Evolutionary conservation across 805 yeast species (phyloP).

Genomic region (Myxozyma nipponensis): DNA sequence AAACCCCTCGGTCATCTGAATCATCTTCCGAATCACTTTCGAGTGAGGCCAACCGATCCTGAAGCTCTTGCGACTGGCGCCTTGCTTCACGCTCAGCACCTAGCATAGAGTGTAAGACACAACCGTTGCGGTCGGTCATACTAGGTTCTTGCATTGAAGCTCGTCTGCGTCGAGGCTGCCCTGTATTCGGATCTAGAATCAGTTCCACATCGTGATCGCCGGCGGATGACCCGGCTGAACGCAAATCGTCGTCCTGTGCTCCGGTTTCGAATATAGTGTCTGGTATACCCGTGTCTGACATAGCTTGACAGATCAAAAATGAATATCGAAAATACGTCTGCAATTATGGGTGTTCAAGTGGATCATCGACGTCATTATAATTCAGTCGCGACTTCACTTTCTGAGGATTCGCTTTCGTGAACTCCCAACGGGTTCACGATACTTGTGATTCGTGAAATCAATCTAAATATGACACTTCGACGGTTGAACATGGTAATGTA

Average conservation of each 20-base stretch:
- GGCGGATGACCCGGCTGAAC: not conserved
- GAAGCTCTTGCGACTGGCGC: slow-evolving; percentile 9
- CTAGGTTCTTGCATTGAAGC: slow-evolving; percentile 11
- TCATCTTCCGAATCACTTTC: not conserved
- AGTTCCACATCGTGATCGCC: slow-evolving; percentile 10
- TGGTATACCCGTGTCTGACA: too few relatives aligned
- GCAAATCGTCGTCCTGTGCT: not conserved
- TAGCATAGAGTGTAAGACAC: slow-evolving; percentile 21
- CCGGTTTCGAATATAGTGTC: too few relatives aligned
- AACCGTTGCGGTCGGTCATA: slow-evolving; percentile 11
- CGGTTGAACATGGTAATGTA: too few relatives aligned
- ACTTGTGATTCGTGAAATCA: too few relatives aligned
- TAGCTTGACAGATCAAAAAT: too few relatives aligned
- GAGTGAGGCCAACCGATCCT: not conserved
- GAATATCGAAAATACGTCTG: too few relatives aligned
- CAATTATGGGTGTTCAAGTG: too few relatives aligned
- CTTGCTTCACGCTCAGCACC: slow-evolving; percentile 23
- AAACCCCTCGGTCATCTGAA: not conserved
- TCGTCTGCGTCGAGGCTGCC: slow-evolving; percentile 15
- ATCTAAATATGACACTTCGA: too few relatives aligned
- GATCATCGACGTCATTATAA: too few relatives aligned
- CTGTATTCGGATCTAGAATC: slow-evolving; percentile 12
- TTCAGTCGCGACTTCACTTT: too few relatives aligned
- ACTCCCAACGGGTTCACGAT: too few relatives aligned
- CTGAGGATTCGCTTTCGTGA: too few relatives aligned